Evolutionary conservation across 257 asterid species (phyloP).

Genomic region (Plantago ovata): DNA sequence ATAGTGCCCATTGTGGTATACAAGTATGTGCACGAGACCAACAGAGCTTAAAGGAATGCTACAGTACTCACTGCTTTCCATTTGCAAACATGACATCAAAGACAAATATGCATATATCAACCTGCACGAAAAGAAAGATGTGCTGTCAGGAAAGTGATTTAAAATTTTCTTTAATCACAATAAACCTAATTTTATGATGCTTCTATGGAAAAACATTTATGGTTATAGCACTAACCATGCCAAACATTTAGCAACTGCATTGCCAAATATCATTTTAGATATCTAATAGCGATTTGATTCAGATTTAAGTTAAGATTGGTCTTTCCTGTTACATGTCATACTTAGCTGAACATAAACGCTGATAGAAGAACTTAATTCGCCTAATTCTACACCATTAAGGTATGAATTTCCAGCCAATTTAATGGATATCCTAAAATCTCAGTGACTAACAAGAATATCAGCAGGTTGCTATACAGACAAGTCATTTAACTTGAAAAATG

Average conservation of each 20-base stretch:
- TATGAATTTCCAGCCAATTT: background rate
- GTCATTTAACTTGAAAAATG: background rate
- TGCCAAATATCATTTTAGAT: background rate
- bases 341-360: constrained; percentile 10
- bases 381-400: background rate
- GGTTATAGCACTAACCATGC: constrained; percentile 2
- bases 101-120: constrained; percentile 75
- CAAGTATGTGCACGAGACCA: constrained; percentile 17
- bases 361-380: background rate
- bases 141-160: constrained; percentile 22
- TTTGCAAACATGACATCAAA: constrained; percentile 84
- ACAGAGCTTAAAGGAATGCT: constrained; percentile 20
- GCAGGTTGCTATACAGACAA: background rate
- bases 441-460: constrained; percentile 12
- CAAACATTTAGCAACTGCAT: constrained; percentile 4
- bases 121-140: constrained; percentile 45
- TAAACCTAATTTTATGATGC: constrained; percentile 2
- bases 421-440: background rate
- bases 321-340: background rate
- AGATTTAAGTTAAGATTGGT: too few relatives aligned
- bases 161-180: background rate
- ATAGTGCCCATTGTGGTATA: background rate
- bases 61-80: constrained; percentile 70
- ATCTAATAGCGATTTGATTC: too few relatives aligned
- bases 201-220: constrained; percentile 9